These are phyloP conservation scores for Leccinum ochraceum DNA, from an alignment of 768 basidiomycete species.

Conservation along the genomic window DNA sequence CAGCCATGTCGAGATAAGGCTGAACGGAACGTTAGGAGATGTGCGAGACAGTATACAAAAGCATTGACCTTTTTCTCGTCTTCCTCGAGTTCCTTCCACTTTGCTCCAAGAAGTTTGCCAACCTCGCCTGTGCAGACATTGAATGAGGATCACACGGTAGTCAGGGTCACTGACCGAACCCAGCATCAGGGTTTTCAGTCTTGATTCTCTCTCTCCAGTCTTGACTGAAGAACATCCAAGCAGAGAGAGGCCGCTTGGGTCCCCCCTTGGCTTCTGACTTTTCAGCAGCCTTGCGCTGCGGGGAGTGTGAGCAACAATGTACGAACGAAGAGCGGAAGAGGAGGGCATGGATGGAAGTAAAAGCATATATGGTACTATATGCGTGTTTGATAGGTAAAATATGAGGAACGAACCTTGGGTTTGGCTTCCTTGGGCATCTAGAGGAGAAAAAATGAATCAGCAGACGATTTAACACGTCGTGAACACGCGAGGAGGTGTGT, in stretches of 20 bases:
- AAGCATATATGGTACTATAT: conserved; percentile 24
- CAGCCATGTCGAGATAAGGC: conserved; percentile 89
- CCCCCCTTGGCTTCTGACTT: conserved; percentile 55
- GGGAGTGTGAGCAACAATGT: conserved; percentile 13
- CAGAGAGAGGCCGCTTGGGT: conserved; percentile 91
- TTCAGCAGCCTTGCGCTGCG: conserved; percentile 61
- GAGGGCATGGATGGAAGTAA: conserved; percentile 7
- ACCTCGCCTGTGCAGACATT: conserved; percentile 64
- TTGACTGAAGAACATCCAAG: conserved; percentile 99
- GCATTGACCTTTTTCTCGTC: conserved; percentile 84
- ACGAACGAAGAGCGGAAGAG: conserved; percentile 1
- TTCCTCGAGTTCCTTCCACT: conserved; percentile 95
- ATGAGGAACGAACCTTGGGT: conserved; percentile 54
- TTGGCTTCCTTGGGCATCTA: conserved; percentile 84
- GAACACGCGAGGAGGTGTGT: conserved; percentile 32
- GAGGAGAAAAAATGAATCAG: conserved; percentile 36
- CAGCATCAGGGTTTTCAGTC: conserved; percentile 91
- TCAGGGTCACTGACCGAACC: conserved; percentile 65
- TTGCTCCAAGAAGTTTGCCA: conserved; percentile 91
- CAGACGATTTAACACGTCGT: conserved; percentile 41
- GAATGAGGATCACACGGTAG: conserved; percentile 3
- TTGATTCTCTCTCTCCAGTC: conserved; percentile 96
- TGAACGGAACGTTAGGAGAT: conserved; percentile 32
- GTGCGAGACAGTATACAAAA: background rate
- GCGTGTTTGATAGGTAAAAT: conserved; percentile 3